phyloP scores from a whole-genome alignment of 257 asterid genomes.

The Solanum lycopersicoides region DNA sequence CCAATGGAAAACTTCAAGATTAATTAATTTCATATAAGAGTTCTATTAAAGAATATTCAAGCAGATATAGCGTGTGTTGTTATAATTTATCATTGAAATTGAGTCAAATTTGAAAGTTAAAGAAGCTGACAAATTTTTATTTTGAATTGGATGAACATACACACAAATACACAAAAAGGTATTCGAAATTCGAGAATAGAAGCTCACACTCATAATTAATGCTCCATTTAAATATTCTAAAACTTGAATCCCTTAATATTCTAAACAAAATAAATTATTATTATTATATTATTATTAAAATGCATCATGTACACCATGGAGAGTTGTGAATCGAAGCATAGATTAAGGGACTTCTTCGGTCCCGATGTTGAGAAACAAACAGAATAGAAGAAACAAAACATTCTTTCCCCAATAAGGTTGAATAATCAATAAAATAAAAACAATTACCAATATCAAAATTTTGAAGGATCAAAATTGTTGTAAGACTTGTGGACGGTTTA shows the following conservation, averaged over 20 bases:
- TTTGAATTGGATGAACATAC: constrained; percentile 8
- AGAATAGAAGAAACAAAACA: constrained; percentile 53
- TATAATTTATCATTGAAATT: constrained; percentile 11
- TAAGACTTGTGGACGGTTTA: background rate
- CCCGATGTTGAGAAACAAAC: constrained; percentile 18
- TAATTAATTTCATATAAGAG: background rate
- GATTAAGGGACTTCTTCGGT: constrained; percentile 16
- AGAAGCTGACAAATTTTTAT: constrained; percentile 33
- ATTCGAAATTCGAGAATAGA: constrained; percentile 42
- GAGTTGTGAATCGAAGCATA: constrained; percentile 34
- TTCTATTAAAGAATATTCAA: background rate
- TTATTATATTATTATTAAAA: background rate
- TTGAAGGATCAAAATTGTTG: too few species aligned
- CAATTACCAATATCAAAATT: background rate
- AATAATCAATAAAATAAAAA: background rate
- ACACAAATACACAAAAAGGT: background rate
- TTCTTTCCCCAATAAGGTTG: constrained; percentile 13
- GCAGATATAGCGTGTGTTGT: background rate
- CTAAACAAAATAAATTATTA: background rate
- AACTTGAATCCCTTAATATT: background rate
- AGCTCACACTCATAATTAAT: constrained; percentile 1
- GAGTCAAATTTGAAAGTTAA: constrained; percentile 53
- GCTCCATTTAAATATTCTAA: background rate
- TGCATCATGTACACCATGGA: constrained; percentile 32
- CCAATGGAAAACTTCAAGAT: too few species aligned